Conservation (phyloP, 2,329 filamentous ascomycete species). For the Catunica adiposa region DNA sequence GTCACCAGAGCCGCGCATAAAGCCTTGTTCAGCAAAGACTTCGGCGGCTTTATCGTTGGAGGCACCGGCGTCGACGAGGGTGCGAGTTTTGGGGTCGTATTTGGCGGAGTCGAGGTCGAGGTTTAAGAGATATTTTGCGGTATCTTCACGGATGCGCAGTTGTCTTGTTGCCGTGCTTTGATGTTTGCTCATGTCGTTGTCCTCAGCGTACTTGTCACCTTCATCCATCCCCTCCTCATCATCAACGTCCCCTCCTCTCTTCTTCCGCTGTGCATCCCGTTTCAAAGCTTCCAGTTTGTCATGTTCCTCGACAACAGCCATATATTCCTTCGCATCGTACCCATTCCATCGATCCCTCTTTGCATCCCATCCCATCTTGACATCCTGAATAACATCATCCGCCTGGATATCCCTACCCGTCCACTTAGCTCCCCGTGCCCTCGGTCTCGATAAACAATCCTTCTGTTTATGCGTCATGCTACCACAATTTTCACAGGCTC, state of each 20-base stretch:
- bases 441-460: slow-evolving; percentile 76
- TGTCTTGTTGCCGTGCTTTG: slow-evolving; percentile 84
- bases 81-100: slow-evolving; percentile 91
- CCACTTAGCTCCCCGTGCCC: slow-evolving; percentile 80
- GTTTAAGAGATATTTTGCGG: slow-evolving; percentile 89
- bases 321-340: slow-evolving; percentile 81
- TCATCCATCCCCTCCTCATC: slow-evolving; percentile 27
- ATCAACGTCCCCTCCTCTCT: slow-evolving; percentile 33
- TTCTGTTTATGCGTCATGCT: slow-evolving; percentile 93
- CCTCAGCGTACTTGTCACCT: slow-evolving; percentile 72
- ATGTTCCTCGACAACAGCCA: slow-evolving; percentile 74
- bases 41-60: slow-evolving; percentile 66
- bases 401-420: slow-evolving; percentile 87
- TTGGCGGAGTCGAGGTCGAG: slow-evolving; percentile 91
- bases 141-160: slow-evolving; percentile 84
- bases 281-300: slow-evolving; percentile 66
- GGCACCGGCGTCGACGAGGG: slow-evolving; percentile 73
- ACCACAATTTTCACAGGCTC: slow-evolving; percentile 96
- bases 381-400: slow-evolving; percentile 72
- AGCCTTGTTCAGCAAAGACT: slow-evolving; percentile 83
- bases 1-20: slow-evolving; percentile 74
- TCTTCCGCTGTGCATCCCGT: slow-evolving; percentile 36
- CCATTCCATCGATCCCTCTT: slow-evolving; percentile 97
- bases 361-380: slow-evolving; percentile 85
- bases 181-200: slow-evolving; percentile 90